Percentiles rank a stretch among this genome's conserved stretches.
Evolutionary conservation across 352 stramenopile species (phyloP).

Genomic region (Globisporangium carolinianum): DNA sequence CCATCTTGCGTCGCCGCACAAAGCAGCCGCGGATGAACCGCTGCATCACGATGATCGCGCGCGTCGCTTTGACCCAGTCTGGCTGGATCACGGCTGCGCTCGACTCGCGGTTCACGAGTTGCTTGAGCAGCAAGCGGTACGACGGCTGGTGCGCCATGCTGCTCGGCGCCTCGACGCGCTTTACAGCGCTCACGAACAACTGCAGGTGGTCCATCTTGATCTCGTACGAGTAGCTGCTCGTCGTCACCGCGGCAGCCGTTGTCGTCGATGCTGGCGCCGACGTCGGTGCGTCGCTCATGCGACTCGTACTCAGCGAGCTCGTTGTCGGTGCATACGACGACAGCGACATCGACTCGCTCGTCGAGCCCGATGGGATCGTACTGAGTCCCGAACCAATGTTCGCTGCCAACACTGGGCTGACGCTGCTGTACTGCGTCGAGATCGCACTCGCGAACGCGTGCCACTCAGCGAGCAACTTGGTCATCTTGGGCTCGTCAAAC

Average conservation of each 20-base stretch:
- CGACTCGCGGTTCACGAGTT: constrained; percentile 64
- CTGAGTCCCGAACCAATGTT: constrained; percentile 17
- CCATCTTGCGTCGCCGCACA: constrained; percentile 57
- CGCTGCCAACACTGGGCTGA: constrained; percentile 9
- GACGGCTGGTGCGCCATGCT: constrained; percentile 42
- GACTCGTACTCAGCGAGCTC: constrained; percentile 14
- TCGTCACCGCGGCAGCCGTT: constrained; percentile 1
- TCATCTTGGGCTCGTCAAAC: constrained; percentile 72
- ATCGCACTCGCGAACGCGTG: constrained; percentile 50
- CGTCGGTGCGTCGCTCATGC: constrained; percentile 17
- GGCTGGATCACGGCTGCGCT: constrained; percentile 28
- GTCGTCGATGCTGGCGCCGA: background rate
- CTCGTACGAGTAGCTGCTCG: constrained; percentile 66
- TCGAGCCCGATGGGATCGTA: constrained; percentile 9
- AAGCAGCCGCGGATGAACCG: constrained; percentile 74
- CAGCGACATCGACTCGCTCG: constrained; percentile 6
- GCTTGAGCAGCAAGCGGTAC: constrained; percentile 66
- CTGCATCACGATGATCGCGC: constrained; percentile 76
- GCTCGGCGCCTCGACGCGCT: constrained; percentile 19
- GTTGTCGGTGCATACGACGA: constrained; percentile 5
- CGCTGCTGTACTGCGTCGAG: constrained; percentile 36
- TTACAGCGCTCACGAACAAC: constrained; percentile 61
- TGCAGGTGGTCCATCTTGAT: constrained; percentile 60
- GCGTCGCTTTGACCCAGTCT: constrained; percentile 63
- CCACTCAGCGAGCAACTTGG: constrained; percentile 47